phyloP scores from a whole-genome alignment of 495 filamentous ascomycete species.

The Aspergillus ellipticus region DNA sequence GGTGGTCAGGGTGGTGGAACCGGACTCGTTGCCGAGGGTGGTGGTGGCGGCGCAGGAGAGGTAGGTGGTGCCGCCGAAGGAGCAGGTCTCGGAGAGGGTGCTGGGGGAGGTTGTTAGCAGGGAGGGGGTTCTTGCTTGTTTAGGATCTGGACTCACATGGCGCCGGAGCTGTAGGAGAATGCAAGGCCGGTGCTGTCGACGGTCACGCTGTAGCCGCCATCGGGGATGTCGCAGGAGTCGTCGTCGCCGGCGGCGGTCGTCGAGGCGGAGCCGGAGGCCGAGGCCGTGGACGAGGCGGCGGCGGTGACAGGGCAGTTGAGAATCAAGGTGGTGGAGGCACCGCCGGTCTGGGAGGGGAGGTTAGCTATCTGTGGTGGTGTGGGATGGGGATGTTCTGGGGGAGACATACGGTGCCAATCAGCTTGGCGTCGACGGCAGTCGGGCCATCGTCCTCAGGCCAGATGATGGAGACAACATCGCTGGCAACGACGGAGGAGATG shows the following conservation, averaged over 20 bases:
- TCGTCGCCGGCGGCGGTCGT: background rate
- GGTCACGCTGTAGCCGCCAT: background rate
- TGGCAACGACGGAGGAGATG: constrained; percentile 27
- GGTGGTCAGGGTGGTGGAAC: constrained; percentile 15
- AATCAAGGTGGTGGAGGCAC: background rate
- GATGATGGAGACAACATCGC: constrained; percentile 28
- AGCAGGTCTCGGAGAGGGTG: constrained; percentile 28
- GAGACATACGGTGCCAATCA: constrained; percentile 23
- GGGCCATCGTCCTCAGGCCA: constrained; percentile 20
- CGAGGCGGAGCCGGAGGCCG: background rate
- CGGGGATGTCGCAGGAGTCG: background rate
- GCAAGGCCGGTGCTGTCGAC: background rate
- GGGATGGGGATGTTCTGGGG: background rate
- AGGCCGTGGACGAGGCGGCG: background rate
- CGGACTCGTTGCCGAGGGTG: constrained; percentile 17
- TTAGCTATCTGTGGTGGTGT: background rate
- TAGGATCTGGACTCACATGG: background rate
- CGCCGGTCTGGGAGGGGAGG: background rate
- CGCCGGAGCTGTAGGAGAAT: background rate
- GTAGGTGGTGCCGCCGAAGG: constrained; percentile 28
- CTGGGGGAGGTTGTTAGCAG: constrained; percentile 12
- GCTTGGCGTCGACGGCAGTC: constrained; percentile 9
- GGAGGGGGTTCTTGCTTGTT: too few species aligned
- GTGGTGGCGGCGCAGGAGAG: constrained; percentile 26
- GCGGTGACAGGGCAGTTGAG: background rate